phyloP scores from a whole-genome alignment of 495 filamentous ascomycete species.

The Talaromyces trachyspermus region DNA sequence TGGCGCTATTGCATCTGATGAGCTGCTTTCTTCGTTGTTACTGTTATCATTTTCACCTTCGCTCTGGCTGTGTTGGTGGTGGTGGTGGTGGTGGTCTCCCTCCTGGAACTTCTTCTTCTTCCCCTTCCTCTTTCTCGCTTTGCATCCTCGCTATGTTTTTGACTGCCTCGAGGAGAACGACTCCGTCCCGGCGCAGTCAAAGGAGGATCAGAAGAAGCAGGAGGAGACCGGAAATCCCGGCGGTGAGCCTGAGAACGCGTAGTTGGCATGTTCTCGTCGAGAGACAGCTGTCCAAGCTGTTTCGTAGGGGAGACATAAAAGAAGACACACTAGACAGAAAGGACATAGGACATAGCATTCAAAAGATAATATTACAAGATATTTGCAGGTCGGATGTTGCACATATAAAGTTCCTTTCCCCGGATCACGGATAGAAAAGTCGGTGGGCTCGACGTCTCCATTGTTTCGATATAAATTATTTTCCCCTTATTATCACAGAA shows the following conservation, averaged over 20 bases:
- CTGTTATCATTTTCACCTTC: conserved; percentile 14
- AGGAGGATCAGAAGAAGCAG: not conserved
- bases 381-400: too few species aligned
- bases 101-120: too few species aligned
- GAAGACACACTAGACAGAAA: not conserved
- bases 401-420: not conserved
- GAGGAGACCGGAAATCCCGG: not conserved
- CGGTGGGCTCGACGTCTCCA: too few species aligned
- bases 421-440: conserved; percentile 1
- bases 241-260: conserved; percentile 16
- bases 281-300: conserved; percentile 34
- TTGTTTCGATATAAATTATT: too few species aligned
- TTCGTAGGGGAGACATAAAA: conserved; percentile 29
- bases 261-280: conserved; percentile 27
- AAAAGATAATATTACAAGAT: not conserved
- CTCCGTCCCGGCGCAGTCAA: not conserved
- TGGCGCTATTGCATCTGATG: conserved; percentile 11
- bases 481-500: too few species aligned
- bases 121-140: conserved; percentile 8
- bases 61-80: conserved; percentile 10
- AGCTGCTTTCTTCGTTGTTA: conserved; percentile 16
- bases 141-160: conserved; percentile 2
- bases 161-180: not conserved
- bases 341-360: not conserved
- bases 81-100: too few species aligned